Conservation (phyloP, 805 yeast genomes). For the Ogataea salicorniae region DNA sequence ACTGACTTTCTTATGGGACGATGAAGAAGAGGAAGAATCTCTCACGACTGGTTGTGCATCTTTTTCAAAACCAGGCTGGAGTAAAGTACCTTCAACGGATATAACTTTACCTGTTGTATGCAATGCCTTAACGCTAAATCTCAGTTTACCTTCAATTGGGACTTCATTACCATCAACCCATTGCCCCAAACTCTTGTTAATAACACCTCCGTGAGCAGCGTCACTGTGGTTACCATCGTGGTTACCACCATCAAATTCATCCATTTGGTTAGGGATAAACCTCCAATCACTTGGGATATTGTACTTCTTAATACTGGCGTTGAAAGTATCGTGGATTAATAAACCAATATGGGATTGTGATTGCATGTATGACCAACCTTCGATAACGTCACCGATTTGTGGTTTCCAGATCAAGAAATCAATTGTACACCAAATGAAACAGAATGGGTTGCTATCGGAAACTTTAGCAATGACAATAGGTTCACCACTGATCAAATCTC, state of each 20-base stretch:
- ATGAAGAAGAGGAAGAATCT: slow-evolving; percentile 24
- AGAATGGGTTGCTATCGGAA: slow-evolving; percentile 77
- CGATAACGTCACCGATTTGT: slow-evolving; percentile 74
- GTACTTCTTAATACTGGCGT: slow-evolving; percentile 82
- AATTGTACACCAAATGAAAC: slow-evolving; percentile 81
- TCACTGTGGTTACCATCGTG: slow-evolving; percentile 22
- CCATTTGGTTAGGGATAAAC: slow-evolving; percentile 75
- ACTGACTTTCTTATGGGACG: slow-evolving; percentile 38
- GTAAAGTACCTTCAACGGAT: slow-evolving; percentile 82
- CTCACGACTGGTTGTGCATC: slow-evolving; percentile 49
- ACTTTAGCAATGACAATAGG: slow-evolving; percentile 54
- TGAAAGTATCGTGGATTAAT: slow-evolving; percentile 87
- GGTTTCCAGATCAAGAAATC: slow-evolving; percentile 90
- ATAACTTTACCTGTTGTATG: slow-evolving; percentile 77
- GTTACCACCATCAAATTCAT: slow-evolving; percentile 36
- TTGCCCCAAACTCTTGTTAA: slow-evolving; percentile 58
- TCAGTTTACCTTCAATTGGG: slow-evolving; percentile 76
- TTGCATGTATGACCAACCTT: slow-evolving; percentile 88
- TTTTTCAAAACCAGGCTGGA: slow-evolving; percentile 51
- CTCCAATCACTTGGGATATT: slow-evolving; percentile 85
- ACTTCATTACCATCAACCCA: slow-evolving; percentile 79
- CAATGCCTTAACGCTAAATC: slow-evolving; percentile 67
- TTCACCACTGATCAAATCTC: slow-evolving; percentile 35
- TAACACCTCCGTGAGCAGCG: slow-evolving; percentile 13
- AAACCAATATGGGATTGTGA: slow-evolving; percentile 93